Conservation (phyloP, 306 rosid species). For the Clitoria ternatea region DNA sequence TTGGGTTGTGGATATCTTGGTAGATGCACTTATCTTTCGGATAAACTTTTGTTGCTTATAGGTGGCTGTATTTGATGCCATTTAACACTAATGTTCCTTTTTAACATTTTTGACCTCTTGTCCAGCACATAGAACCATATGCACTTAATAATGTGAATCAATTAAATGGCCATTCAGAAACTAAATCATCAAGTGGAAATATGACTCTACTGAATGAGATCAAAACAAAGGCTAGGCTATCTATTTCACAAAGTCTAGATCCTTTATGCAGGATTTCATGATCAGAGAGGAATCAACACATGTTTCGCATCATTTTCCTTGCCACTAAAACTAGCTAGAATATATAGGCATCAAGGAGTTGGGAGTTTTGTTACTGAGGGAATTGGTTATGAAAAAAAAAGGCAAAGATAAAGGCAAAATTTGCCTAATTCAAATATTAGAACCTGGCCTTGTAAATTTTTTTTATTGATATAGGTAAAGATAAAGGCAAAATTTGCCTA, state of each 20-base stretch:
- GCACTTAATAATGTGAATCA: conserved; percentile 54
- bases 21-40: conserved; percentile 32
- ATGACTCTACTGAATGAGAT: conserved; percentile 56
- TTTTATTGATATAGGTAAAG: conserved; percentile 29
- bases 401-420: too few species aligned
- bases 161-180: conserved; percentile 75
- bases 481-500: conserved; percentile 18
- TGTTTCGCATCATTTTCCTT: background rate
- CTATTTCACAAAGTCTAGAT: conserved; percentile 81
- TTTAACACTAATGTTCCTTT: conserved; percentile 25
- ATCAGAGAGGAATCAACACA: conserved; percentile 16
- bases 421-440: conserved; percentile 38
- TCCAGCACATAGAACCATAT: conserved; percentile 90
- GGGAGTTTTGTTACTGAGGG: conserved; percentile 45
- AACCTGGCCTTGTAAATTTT: conserved; percentile 39
- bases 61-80: conserved; percentile 12
- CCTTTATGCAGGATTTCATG: conserved; percentile 26
- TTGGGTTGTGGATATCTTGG: conserved; percentile 99
- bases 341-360: conserved; percentile 60
- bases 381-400: too few species aligned
- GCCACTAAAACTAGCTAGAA: conserved; percentile 7
- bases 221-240: conserved; percentile 51
- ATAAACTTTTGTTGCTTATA: conserved; percentile 9
- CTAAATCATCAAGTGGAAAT: conserved; percentile 72
- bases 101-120: conserved; percentile 29